Conservation (phyloP, 208 protist genomes). For the Crithidia sp. region DNA sequence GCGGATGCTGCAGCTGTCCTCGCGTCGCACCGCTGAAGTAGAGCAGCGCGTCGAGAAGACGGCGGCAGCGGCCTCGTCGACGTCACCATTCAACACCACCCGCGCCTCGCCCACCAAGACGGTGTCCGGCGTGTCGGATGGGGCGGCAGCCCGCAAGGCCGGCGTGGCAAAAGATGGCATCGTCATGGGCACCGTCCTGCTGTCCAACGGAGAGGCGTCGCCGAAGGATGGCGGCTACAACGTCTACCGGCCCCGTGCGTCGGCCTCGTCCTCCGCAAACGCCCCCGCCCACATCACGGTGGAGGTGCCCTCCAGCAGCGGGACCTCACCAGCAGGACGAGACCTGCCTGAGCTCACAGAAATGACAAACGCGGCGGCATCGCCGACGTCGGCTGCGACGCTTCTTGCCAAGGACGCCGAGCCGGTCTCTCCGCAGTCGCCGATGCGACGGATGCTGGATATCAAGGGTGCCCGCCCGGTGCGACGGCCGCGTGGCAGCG, state of each 20-base stretch:
- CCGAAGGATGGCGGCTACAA: not conserved
- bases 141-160: not conserved
- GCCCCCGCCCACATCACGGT: not conserved
- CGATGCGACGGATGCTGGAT: constrained; percentile 24
- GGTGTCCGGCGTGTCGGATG: not conserved
- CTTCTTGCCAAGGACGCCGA: not conserved
- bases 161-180: not conserved
- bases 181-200: constrained; percentile 8
- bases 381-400: not conserved
- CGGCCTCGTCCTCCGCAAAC: not conserved
- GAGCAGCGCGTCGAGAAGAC: constrained; percentile 9
- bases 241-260: not conserved
- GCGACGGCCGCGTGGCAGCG: constrained; percentile 10
- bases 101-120: not conserved
- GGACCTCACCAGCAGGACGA: too few species aligned
- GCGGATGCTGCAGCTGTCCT: constrained; percentile 17
- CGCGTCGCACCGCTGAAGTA: constrained; percentile 4
- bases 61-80: not conserved
- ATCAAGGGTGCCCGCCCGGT: constrained; percentile 28
- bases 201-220: not conserved
- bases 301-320: not conserved
- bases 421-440: constrained; percentile 1
- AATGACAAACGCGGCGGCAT: not conserved
- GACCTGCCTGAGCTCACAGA: not conserved
- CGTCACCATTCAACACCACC: not conserved